Conservation (phyloP, 1,284 basidiomycete genomes). For the Ustilago tritici region DNA sequence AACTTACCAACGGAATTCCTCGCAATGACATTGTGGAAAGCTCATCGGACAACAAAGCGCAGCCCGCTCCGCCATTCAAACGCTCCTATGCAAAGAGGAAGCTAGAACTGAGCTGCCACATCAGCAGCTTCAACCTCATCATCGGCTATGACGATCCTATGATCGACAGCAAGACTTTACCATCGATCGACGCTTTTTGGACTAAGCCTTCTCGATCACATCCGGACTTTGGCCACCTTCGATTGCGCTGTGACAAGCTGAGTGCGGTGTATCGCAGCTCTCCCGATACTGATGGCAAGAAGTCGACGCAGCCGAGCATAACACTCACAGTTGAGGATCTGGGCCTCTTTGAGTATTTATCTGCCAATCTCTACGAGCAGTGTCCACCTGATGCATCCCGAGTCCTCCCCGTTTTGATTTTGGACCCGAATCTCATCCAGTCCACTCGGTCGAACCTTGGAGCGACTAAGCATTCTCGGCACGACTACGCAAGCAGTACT, state of each 20-base stretch:
- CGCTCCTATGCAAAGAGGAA: neutral
- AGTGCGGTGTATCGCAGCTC: slow-evolving; percentile 10
- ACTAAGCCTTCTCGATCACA: slow-evolving; percentile 41
- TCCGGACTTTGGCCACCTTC: slow-evolving; percentile 54
- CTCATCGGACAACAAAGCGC: neutral
- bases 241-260: slow-evolving; percentile 41
- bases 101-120: slow-evolving; percentile 15
- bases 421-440: slow-evolving; percentile 37
- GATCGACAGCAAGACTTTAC: neutral
- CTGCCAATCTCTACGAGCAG: slow-evolving; percentile 17
- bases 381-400: slow-evolving; percentile 21
- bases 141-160: slow-evolving; percentile 42
- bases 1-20: neutral
- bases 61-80: neutral
- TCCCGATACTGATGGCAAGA: neutral
- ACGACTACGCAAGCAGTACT: slow-evolving; percentile 38
- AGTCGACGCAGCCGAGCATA: neutral
- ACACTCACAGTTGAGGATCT: slow-evolving; percentile 29
- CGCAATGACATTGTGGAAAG: neutral
- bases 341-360: slow-evolving; percentile 45
- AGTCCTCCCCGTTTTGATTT: slow-evolving; percentile 39
- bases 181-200: slow-evolving; percentile 46
- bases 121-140: slow-evolving; percentile 39
- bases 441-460: neutral
- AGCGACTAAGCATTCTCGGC: slow-evolving; percentile 13